Evolutionary conservation across 2,329 filamentous ascomycete species (phyloP).

Genomic region (Colletotrichum lupini): DNA sequence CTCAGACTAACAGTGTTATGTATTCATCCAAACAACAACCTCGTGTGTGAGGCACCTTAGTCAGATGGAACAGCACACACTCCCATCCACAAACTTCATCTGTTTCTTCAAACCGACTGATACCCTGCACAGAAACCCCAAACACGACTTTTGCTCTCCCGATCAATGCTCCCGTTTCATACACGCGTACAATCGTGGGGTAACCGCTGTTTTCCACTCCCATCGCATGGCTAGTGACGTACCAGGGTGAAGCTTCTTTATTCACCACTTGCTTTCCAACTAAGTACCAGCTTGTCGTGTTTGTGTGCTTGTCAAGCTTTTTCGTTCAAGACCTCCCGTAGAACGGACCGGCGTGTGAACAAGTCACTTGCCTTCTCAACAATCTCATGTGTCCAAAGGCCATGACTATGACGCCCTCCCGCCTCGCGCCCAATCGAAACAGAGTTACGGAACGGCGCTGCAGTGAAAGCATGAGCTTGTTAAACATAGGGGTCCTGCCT

Average conservation of each 20-base stretch:
- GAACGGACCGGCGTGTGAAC: neutral
- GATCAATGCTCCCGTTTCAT: conserved; percentile 36
- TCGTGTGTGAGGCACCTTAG: neutral
- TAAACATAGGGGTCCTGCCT: conserved; percentile 14
- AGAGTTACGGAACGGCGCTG: conserved; percentile 1
- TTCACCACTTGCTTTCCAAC: neutral
- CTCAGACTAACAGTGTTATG: neutral
- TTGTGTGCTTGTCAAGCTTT: neutral
- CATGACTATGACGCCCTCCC: neutral
- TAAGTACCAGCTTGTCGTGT: neutral
- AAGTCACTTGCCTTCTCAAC: neutral
- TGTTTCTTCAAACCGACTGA: neutral
- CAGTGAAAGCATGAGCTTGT: conserved; percentile 3
- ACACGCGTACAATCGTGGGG: conserved; percentile 11
- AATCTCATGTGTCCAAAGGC: neutral
- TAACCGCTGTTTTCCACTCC: neutral
- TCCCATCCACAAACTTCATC: neutral
- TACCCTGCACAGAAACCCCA: conserved; percentile 26
- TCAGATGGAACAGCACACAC: neutral
- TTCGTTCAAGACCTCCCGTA: neutral
- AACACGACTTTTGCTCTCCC: conserved; percentile 24
- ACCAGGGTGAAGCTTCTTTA: neutral
- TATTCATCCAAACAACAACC: neutral
- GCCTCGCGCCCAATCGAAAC: neutral
- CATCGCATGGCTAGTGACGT: conserved; percentile 19